phyloP scores from a whole-genome alignment of 345 rosid species.

The Iberis pinnata region DNA sequence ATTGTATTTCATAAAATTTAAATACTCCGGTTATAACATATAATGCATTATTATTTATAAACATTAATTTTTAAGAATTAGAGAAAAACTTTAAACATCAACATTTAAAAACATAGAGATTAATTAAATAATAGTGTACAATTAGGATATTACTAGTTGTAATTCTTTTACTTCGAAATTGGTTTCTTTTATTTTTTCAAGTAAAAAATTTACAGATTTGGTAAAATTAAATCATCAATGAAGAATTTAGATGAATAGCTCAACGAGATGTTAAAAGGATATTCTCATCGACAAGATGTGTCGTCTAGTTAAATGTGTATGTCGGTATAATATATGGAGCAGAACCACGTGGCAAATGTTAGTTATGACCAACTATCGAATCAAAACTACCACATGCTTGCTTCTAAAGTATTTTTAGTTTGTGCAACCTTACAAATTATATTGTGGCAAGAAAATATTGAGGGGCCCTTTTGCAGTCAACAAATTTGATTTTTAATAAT shows the following conservation, averaged over 20 bases:
- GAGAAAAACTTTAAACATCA: too few relatives aligned
- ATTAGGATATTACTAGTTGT: background rate
- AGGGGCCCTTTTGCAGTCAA: constrained; percentile 20
- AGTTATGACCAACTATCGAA: constrained; percentile 7
- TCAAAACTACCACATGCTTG: constrained; percentile 1
- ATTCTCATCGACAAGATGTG: background rate
- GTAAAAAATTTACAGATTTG: background rate
- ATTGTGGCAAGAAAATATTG: constrained; percentile 9
- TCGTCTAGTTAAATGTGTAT: background rate
- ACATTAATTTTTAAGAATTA: too few relatives aligned
- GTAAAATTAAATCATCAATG: background rate
- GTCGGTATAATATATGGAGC: background rate
- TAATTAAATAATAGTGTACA: too few relatives aligned
- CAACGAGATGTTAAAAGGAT: constrained; percentile 15
- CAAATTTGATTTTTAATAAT: constrained; percentile 12
- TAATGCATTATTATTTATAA: too few relatives aligned
- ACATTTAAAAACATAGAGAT: too few relatives aligned
- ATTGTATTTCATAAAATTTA: too few relatives aligned
- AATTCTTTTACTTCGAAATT: background rate
- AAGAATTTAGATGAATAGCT: constrained; percentile 9
- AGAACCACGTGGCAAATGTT: constrained; percentile 13
- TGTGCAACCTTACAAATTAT: too few relatives aligned
- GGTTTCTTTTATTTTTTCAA: background rate
- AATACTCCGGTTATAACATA: too few relatives aligned
- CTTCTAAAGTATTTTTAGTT: background rate